Evolutionary conservation across 805 yeast species (phyloP), one percentile per base, ranked within the genome.

Genomic region (Debaryomyces maramus): DNA sequence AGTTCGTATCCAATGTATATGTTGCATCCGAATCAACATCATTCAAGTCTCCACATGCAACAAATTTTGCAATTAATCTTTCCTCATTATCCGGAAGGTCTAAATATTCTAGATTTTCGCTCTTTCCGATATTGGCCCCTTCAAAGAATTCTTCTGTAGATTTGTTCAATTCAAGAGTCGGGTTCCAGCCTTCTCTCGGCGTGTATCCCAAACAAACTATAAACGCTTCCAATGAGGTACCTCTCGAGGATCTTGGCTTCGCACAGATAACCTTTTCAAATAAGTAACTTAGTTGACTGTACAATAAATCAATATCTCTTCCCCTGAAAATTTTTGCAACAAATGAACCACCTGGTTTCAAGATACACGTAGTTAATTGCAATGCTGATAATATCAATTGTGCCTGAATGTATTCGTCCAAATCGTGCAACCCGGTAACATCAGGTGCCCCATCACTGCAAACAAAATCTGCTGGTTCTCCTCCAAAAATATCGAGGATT

Each of bases 401-500:
- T 2, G 96, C 97, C 67, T 93, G 99, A 42, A 93, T 86, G 58
- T 91, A 93, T 62, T 93, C 99, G 61, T 93, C 99, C 43, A 93
- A 70, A 63, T 93, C 99, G 59, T 93, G 99, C 37, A 93, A 65
- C 0, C 99, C 99, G 0, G 99, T 93, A 16, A 93, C 99, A 65
- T 93, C 99, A 2, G 99, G 99, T 0, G 99, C 99, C 41, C 99
- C 99, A 61, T 93, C 98, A 53, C 95, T 84, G 54, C 96, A 88
- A 0, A 93, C 96, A 58, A 91, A 85, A 61, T 93, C 99, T 0
- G 98, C 98, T 40, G 85, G 82, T 50, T 87, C 87, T 28, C 97
- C 96, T 16, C 87, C 95, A 67, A 93, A 93, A 29, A 85, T 75
- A 23, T 82, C 84, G 50, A 87, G 63, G 32, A 93, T 93, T 53